Evolutionary conservation across 345 rosid genomes (phyloP).

Genomic region (Pseudoturritis turrita): DNA sequence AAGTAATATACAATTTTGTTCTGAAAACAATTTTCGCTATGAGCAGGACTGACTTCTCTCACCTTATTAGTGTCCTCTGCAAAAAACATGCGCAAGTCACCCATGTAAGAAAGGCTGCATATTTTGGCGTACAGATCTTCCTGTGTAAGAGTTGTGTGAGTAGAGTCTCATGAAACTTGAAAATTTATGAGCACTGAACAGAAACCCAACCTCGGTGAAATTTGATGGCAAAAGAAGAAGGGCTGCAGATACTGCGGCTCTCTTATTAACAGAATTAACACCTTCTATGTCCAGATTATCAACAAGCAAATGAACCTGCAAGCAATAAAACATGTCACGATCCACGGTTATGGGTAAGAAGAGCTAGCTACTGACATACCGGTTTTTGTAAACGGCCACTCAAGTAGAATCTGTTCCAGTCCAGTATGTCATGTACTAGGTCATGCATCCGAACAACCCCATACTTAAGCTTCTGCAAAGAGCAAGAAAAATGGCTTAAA

Average conservation of each 20-base stretch:
- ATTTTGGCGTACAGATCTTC: conserved; percentile 78
- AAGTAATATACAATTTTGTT: neutral
- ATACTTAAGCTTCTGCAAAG: conserved; percentile 70
- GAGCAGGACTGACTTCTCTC: conserved; percentile 6
- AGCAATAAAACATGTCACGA: neutral
- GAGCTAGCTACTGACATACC: conserved; percentile 34
- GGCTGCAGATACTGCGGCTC: conserved; percentile 85
- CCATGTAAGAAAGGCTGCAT: conserved; percentile 90
- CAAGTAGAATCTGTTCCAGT: conserved; percentile 75
- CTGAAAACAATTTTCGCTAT: too few relatives aligned
- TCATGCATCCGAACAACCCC: conserved; percentile 85
- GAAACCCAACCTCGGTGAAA: conserved; percentile 63
- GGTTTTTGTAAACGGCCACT: conserved; percentile 92
- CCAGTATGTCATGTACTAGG: conserved; percentile 63
- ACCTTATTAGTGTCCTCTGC: conserved; percentile 92
- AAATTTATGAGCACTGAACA: neutral
- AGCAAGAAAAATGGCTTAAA: neutral
- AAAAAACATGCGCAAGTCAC: conserved; percentile 87
- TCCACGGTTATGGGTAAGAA: neutral
- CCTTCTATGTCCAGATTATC: conserved; percentile 65
- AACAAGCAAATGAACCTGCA: conserved; percentile 68
- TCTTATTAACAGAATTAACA: conserved; percentile 58
- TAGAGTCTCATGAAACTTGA: neutral
- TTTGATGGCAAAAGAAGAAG: conserved; percentile 83
- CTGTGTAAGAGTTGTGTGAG: conserved; percentile 37